These are phyloP conservation scores for Alternaria tenuissima DNA, from an alignment of 2,329 filamentous ascomycete genomes.

Conservation along the genomic window DNA sequence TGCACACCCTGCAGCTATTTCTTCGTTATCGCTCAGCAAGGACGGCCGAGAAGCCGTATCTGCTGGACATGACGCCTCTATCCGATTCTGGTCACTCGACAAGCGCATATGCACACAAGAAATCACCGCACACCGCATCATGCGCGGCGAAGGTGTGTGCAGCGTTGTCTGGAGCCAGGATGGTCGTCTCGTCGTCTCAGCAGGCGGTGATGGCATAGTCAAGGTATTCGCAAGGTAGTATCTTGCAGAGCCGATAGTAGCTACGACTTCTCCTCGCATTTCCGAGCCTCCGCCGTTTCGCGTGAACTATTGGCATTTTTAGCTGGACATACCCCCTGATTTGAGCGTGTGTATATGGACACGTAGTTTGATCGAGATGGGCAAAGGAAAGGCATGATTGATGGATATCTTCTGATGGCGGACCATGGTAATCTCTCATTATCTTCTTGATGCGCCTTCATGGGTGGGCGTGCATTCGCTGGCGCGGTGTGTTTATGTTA, in stretches of 20 bases:
- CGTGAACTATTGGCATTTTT: constrained; percentile 29
- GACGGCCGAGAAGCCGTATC: constrained; percentile 95
- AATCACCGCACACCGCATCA: constrained; percentile 89
- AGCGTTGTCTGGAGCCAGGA: constrained; percentile 95
- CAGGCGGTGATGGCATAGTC: constrained; percentile 92
- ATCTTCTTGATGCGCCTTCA: constrained; percentile 11
- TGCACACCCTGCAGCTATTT: constrained; percentile 92
- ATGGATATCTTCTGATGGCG: constrained; percentile 23
- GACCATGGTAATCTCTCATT: constrained; percentile 22
- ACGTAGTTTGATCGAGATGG: constrained; percentile 2
- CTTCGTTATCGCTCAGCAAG: constrained; percentile 87
- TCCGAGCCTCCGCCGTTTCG: constrained; percentile 13
- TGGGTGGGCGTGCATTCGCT: constrained; percentile 4
- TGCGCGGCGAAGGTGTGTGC: constrained; percentile 96
- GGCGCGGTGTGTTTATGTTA: constrained; percentile 1
- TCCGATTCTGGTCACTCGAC: constrained; percentile 97
- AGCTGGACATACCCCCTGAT: constrained; percentile 28
- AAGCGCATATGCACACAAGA: constrained; percentile 96
- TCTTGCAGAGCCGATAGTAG: constrained; percentile 11
- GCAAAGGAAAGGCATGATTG: constrained; percentile 18
- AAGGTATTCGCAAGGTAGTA: constrained; percentile 74
- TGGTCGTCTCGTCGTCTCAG: constrained; percentile 91
- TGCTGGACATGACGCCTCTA: constrained; percentile 91
- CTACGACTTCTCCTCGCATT: constrained; percentile 19
- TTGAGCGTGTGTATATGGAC: constrained; percentile 5